These are phyloP conservation scores for Scheffersomyces lignicola DNA, from an alignment of 1,139 yeast species.

Conservation along the genomic window DNA sequence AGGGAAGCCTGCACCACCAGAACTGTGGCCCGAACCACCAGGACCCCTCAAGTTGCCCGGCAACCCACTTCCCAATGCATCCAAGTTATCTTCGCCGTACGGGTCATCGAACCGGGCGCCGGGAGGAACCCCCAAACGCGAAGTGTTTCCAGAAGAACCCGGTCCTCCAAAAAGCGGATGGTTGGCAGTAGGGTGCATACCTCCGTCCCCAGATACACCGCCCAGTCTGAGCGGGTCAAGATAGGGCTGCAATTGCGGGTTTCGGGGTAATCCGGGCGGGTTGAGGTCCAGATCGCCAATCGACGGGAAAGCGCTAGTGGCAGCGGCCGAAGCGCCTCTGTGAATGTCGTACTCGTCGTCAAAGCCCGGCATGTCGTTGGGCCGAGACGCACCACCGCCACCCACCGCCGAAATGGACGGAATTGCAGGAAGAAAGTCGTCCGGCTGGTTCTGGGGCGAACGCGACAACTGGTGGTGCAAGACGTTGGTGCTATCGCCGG, in stretches of 20 bases:
- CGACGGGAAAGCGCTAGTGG: slow-evolving; percentile 23
- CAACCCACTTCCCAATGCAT: slow-evolving; percentile 47
- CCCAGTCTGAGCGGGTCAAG: slow-evolving; percentile 27
- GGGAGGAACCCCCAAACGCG: slow-evolving; percentile 40
- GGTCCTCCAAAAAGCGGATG: slow-evolving; percentile 48
- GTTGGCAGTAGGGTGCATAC: slow-evolving; percentile 53
- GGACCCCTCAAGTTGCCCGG: slow-evolving; percentile 40
- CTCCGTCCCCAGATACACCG: slow-evolving; percentile 31
- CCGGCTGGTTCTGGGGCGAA: slow-evolving; percentile 2
- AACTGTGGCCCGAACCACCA: slow-evolving; percentile 16
- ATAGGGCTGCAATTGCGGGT: slow-evolving; percentile 44
- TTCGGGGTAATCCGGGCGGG: slow-evolving; percentile 46
- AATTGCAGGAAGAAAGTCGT: neutral
- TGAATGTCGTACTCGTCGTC: slow-evolving; percentile 56
- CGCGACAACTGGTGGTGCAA: slow-evolving; percentile 4
- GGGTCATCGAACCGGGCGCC: slow-evolving; percentile 63
- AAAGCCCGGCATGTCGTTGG: slow-evolving; percentile 52
- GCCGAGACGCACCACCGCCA: slow-evolving; percentile 6
- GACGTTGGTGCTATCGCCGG: neutral
- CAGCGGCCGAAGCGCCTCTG: slow-evolving; percentile 9
- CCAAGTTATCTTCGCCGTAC: slow-evolving; percentile 42
- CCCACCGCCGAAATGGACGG: neutral
- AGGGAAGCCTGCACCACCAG: slow-evolving; percentile 11
- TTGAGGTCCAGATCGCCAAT: slow-evolving; percentile 53
- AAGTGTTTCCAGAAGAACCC: slow-evolving; percentile 21